Evolutionary conservation across 306 rosid genomes (phyloP), one percentile per base, ranked within the genome.

Genomic region (Arachis stenosperma): DNA sequence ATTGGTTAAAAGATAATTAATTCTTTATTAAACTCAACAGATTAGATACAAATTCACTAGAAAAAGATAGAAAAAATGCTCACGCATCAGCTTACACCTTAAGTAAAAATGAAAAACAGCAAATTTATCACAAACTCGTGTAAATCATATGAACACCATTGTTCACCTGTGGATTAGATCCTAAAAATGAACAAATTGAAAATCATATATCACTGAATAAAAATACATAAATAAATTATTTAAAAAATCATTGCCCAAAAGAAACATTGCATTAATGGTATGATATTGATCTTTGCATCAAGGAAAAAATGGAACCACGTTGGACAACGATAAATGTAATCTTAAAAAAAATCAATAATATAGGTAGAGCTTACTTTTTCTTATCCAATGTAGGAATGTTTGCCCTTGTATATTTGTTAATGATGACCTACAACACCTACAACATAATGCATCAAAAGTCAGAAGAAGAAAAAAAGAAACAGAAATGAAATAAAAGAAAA

Each of bases 111-210:
- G n/a, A 44, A 41, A 65, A 43, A 62, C 13, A 42, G 14, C 39
- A 33, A 46, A 41, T 29, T 29, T 5, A 43, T 55, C 3, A 58
- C 7, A 5, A 41, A 57, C 29, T 57, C 22, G 56, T 22, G 51
- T 5, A 47, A 47, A 59, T 67, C 39, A 63, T n/a, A n/a, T 41
- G 57, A 46, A 55, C 37, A 46, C 51, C 53, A 70, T 17, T 8
- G 30, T 2, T 55, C 68, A 56, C 56, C 73, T 27, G 63, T 66
- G 65, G n/a, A n/a, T n/a, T n/a, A n/a, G n/a, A n/a, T n/a, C n/a
- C n/a, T n/a, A n/a, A n/a, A n/a, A n/a, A n/a, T 79, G 39, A 43
- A 22, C 56, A 15, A 53, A 60, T 73, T 7, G 37, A 61, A 30
- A 59, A 72, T 58, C 7, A 22, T 17, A 12, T 60, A 43, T 50